phyloP scores from a whole-genome alignment of 2,329 filamentous ascomycete genomes.

The Dryadomyces quercivorus region DNA sequence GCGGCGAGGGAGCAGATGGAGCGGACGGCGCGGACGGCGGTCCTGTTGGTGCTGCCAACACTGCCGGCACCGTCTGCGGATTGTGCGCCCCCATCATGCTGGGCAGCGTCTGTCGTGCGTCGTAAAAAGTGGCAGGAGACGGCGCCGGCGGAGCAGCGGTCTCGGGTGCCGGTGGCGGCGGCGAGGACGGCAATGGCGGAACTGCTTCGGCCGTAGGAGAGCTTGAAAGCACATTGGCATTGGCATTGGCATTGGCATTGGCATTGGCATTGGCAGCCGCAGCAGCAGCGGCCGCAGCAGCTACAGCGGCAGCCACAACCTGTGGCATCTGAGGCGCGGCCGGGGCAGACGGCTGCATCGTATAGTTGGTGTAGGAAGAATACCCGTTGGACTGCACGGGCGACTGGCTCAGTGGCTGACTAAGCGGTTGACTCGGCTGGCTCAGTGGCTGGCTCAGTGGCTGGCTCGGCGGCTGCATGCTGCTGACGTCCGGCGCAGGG shows the following conservation, averaged over 20 bases:
- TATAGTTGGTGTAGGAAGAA: constrained; percentile 5
- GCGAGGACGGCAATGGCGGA: constrained; percentile 13
- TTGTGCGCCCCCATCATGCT: constrained; percentile 15
- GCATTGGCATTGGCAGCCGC: constrained; percentile 7
- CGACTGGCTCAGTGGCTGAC: neutral
- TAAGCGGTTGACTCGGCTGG: neutral
- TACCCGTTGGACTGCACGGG: constrained; percentile 11
- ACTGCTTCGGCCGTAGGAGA: constrained; percentile 16
- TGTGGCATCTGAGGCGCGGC: neutral
- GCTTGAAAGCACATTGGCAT: too few species aligned
- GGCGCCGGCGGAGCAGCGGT: neutral
- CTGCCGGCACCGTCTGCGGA: neutral
- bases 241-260: constrained; percentile 10
- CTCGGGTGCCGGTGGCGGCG: constrained; percentile 26
- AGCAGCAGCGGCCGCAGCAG: constrained; percentile 16
- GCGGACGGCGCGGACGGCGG: neutral
- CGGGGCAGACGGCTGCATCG: neutral
- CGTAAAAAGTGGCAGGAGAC: constrained; percentile 18
- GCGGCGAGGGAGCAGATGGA: constrained; percentile 10
- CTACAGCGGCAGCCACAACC: neutral
- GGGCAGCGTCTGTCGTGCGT: constrained; percentile 33
- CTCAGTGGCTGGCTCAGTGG: neutral
- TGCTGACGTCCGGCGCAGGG: neutral
- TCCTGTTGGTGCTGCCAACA: neutral
- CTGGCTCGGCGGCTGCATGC: neutral